Evolutionary conservation across 2,329 filamentous ascomycete genomes (phyloP).

Genomic region (Venturia pyrina): DNA sequence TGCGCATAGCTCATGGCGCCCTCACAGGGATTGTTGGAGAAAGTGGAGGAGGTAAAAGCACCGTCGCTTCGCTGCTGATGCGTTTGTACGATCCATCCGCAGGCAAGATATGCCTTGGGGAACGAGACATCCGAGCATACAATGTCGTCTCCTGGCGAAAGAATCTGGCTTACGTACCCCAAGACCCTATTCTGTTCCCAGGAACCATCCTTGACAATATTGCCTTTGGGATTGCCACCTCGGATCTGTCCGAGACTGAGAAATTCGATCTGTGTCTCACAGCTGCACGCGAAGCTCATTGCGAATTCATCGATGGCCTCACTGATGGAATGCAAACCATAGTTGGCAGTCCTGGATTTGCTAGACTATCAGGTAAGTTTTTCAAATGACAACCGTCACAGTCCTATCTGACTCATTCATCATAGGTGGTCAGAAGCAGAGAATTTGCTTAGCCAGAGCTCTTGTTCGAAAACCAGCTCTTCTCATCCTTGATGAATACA

Average conservation of each 20-base stretch:
- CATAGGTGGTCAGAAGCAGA: constrained; percentile 47
- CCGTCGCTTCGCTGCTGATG: constrained; percentile 27
- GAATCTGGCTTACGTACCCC: neutral
- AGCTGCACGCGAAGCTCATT: constrained; percentile 18
- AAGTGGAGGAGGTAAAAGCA: constrained; percentile 34
- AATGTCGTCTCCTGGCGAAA: neutral
- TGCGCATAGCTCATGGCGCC: constrained; percentile 27
- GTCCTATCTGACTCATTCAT: constrained; percentile 17
- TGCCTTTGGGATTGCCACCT: neutral
- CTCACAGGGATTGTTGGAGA: constrained; percentile 33
- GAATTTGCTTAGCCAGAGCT: constrained; percentile 46
- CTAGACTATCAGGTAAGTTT: constrained; percentile 1
- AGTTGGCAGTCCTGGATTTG: constrained; percentile 9
- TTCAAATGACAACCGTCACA: constrained; percentile 35
- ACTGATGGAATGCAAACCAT: constrained; percentile 20
- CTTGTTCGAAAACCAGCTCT: constrained; percentile 48
- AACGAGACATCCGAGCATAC: constrained; percentile 21
- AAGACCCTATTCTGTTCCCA: constrained; percentile 29
- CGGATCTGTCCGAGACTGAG: constrained; percentile 53
- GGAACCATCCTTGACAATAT: constrained; percentile 45
- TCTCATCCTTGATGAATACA: constrained; percentile 51
- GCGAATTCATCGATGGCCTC: constrained; percentile 26
- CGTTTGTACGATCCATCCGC: constrained; percentile 30
- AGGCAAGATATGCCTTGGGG: constrained; percentile 17
- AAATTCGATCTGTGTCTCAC: constrained; percentile 25